Conservation (phyloP, 2,329 filamentous ascomycete species). For the Pseudocercospora cruenta region DNA sequence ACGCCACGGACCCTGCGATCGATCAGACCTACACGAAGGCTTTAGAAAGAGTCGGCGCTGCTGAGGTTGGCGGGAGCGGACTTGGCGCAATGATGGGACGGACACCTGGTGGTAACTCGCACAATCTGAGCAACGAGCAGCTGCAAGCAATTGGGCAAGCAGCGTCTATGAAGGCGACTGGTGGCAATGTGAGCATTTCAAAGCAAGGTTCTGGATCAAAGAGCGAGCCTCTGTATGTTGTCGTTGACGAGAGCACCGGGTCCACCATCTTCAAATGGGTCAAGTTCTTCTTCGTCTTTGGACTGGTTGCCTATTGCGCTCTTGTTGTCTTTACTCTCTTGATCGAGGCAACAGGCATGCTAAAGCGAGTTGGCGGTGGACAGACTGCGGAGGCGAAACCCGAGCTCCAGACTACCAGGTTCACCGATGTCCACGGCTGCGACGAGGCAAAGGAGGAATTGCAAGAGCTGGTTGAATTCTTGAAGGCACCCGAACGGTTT, state of each 20-base stretch:
- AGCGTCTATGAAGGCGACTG: conserved; percentile 71
- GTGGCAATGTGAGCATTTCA: conserved; percentile 65
- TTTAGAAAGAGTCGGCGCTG: conserved; percentile 62
- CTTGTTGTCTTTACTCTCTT: conserved; percentile 79
- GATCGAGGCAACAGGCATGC: conserved; percentile 76
- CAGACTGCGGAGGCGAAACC: conserved; percentile 85
- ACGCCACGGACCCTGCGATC: conserved; percentile 77
- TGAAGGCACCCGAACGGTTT: conserved; percentile 91
- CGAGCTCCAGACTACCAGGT: conserved; percentile 87
- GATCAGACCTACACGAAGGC: conserved; percentile 80
- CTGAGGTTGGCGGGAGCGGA: conserved; percentile 40
- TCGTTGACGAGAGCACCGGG: conserved; percentile 87
- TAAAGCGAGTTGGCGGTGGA: conserved; percentile 75
- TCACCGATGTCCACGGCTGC: conserved; percentile 92
- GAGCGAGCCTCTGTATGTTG: conserved; percentile 87
- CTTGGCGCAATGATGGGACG: conserved; percentile 28
- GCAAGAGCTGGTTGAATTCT: conserved; percentile 93
- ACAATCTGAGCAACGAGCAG: conserved; percentile 61
- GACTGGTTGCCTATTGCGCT: conserved; percentile 75
- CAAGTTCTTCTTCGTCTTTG: conserved; percentile 81
- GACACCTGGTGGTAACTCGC: conserved; percentile 41
- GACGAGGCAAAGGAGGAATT: conserved; percentile 98
- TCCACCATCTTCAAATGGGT: conserved; percentile 85
- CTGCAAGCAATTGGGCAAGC: conserved; percentile 81
- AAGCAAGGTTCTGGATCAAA: conserved; percentile 69